Evolutionary conservation across 305 asterid species (phyloP).

Genomic region (Andrographis paniculata): DNA sequence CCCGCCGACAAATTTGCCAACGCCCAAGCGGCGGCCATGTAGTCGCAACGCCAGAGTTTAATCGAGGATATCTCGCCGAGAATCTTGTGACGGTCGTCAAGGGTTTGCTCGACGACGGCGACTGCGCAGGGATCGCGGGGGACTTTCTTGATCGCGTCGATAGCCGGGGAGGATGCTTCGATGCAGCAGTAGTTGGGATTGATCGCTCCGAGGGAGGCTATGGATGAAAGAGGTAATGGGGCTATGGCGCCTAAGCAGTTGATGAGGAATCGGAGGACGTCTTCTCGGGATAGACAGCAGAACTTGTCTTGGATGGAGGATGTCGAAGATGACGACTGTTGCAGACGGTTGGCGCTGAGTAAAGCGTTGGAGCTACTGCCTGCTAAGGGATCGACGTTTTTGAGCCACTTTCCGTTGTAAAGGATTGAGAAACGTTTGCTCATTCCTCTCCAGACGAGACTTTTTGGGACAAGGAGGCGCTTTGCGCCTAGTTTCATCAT

Average conservation of each 20-base stretch:
- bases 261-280: conserved; percentile 78
- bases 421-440: conserved; percentile 93
- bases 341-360: conserved; percentile 22
- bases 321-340: conserved; percentile 49
- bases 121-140: conserved; percentile 74
- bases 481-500: conserved; percentile 97
- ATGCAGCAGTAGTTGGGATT: conserved; percentile 56
- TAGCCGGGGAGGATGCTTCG: conserved; percentile 61
- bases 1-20: conserved; percentile 82
- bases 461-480: conserved; percentile 89
- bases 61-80: conserved; percentile 83
- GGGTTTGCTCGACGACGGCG: conserved; percentile 67
- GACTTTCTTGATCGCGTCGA: conserved; percentile 43
- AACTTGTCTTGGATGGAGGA: conserved; percentile 50
- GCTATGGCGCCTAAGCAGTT: conserved; percentile 97
- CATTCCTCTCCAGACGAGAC: conserved; percentile 80
- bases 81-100: conserved; percentile 50
- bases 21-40: conserved; percentile 83
- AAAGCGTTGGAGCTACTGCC: conserved; percentile 29
- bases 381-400: conserved; percentile 36
- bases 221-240: conserved; percentile 85
- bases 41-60: conserved; percentile 86
- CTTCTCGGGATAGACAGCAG: conserved; percentile 92
- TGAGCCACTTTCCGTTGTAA: conserved; percentile 86
- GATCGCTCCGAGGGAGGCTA: conserved; percentile 59